A percentile compares a stretch with the other conserved stretches of the same genome.
Conservation (phyloP, 352 stramenopile genomes). For the Halophytophthora polymorphica region DNA sequence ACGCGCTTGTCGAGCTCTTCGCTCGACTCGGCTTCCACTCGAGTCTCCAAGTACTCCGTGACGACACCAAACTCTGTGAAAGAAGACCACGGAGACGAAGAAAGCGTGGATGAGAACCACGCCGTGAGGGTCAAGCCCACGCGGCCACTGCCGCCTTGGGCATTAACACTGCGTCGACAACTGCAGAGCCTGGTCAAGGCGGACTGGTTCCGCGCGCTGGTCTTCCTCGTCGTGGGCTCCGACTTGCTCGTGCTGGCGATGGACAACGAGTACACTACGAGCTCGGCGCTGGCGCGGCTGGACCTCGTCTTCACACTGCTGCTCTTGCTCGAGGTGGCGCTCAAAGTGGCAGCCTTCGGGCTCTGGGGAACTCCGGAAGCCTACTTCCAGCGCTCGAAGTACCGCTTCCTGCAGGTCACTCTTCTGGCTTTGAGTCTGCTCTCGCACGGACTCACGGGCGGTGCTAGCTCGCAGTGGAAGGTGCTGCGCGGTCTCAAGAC, state of each 20-base stretch:
- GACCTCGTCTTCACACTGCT: slow-evolving; percentile 65
- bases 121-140: slow-evolving; percentile 3
- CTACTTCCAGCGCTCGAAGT: slow-evolving; percentile 50
- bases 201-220: slow-evolving; percentile 33
- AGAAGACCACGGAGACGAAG: slow-evolving; percentile 4
- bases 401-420: slow-evolving; percentile 49
- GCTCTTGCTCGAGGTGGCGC: slow-evolving; percentile 48
- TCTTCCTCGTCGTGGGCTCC: slow-evolving; percentile 44
- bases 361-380: slow-evolving; percentile 36
- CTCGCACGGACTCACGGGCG: slow-evolving; percentile 30
- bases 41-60: no score
- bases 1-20: slow-evolving; percentile 14
- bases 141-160: slow-evolving; percentile 13
- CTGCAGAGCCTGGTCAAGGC: slow-evolving; percentile 42
- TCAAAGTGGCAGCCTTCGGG: slow-evolving; percentile 59
- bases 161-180: slow-evolving; percentile 20
- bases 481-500: slow-evolving; percentile 69
- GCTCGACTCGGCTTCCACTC: slow-evolving; percentile 5
- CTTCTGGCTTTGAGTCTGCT: slow-evolving; percentile 49
- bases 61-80: slow-evolving; percentile 4
- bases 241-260: slow-evolving; percentile 60
- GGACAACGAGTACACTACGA: slow-evolving; percentile 44
- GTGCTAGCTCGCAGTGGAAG: slow-evolving; percentile 28
- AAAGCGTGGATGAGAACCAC: neutral
- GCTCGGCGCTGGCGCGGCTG: slow-evolving; percentile 23